Conservation (phyloP, 2,329 filamentous ascomycete genomes). For the Neopestalotiopsis sp. region DNA sequence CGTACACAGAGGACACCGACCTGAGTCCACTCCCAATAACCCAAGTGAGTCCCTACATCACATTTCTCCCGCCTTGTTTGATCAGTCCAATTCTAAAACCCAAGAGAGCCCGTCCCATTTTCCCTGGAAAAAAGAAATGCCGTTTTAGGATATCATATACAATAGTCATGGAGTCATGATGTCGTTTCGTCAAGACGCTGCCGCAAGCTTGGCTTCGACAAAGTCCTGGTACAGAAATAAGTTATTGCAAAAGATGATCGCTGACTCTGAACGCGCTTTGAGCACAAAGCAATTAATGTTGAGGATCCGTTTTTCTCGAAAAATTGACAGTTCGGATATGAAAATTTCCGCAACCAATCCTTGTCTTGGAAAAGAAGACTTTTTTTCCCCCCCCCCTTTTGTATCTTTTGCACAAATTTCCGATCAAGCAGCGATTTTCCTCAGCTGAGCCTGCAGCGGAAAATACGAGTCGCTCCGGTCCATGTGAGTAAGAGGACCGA, state of each 20-base stretch:
- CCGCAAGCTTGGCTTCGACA: background rate
- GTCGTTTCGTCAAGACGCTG: background rate
- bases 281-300: background rate
- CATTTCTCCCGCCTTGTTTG: background rate
- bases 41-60: background rate
- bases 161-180: background rate
- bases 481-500: conserved; percentile 36
- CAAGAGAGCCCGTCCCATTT: background rate
- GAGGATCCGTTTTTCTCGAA: background rate
- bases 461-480: conserved; percentile 42
- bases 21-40: background rate
- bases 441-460: conserved; percentile 7
- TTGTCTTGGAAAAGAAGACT: background rate
- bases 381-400: background rate
- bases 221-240: background rate
- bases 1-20: background rate
- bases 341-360: background rate
- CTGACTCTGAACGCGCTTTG: background rate
- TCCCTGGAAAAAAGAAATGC: background rate
- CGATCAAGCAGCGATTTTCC: conserved; percentile 7
- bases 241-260: background rate
- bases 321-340: background rate
- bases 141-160: background rate
- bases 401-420: background rate
- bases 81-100: background rate